Conservation (phyloP, 2,329 filamentous ascomycete species). For the Colletotrichum liriopes region DNA sequence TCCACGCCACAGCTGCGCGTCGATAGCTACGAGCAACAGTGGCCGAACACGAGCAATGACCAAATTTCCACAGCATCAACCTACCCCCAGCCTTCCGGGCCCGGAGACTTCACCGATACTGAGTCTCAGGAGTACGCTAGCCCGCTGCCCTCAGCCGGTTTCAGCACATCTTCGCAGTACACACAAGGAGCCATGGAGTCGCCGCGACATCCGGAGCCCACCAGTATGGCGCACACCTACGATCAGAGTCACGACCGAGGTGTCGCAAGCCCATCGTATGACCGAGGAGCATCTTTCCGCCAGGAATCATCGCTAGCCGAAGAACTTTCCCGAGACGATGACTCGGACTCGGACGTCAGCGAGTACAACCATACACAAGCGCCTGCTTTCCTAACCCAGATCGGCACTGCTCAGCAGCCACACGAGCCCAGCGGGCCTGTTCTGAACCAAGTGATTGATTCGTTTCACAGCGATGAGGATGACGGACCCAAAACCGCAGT, state of each 20-base stretch:
- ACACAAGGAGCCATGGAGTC: conserved; percentile 27
- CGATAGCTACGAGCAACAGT: conserved; percentile 33
- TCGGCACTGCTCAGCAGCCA: conserved; percentile 16
- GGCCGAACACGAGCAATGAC: conserved; percentile 37
- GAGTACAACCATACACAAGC: conserved; percentile 22
- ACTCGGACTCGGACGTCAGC: conserved; percentile 42
- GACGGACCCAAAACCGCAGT: conserved; percentile 30
- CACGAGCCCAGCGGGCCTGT: conserved; percentile 1
- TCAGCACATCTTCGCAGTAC: conserved; percentile 36
- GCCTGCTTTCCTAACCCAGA: conserved; percentile 30
- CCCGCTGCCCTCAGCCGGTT: conserved; percentile 34
- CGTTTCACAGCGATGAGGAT: conserved; percentile 32
- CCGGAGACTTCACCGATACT: conserved; percentile 37
- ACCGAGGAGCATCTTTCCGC: not conserved
- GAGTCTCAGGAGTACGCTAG: conserved; percentile 39
- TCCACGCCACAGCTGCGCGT: conserved; percentile 27
- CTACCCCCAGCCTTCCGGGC: conserved; percentile 11
- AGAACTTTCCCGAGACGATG: conserved; percentile 36
- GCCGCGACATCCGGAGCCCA: conserved; percentile 4
- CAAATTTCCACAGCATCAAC: conserved; percentile 32
- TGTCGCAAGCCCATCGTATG: not conserved
- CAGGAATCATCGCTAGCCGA: conserved; percentile 10
- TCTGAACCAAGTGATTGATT: conserved; percentile 37
- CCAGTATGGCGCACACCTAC: conserved; percentile 11
- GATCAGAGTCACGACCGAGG: conserved; percentile 15